A percentile compares a stretch with the other conserved stretches of the same genome.
phyloP scores from a whole-genome alignment of 768 basidiomycete species.

The Kwoniella dendrophila region DNA sequence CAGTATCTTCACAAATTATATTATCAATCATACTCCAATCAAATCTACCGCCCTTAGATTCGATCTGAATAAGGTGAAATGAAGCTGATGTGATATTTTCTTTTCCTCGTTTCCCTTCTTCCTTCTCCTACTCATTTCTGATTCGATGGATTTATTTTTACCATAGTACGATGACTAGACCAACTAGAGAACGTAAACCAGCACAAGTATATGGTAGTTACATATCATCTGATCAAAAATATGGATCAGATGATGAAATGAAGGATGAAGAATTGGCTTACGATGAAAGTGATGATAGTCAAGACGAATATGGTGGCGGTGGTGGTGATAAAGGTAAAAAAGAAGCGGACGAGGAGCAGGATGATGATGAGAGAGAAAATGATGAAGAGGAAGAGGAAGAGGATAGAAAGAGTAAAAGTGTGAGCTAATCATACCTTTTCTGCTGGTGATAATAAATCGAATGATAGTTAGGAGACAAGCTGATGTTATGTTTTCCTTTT shows the following conservation, averaged over 20 bases:
- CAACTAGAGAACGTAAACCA: conserved; percentile 8
- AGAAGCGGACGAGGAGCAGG: neutral
- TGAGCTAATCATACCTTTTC: neutral
- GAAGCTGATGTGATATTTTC: neutral
- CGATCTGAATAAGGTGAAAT: too few species aligned
- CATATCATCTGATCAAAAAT: conserved; percentile 4
- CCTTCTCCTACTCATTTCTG: neutral
- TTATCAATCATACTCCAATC: neutral
- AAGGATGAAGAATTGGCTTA: neutral
- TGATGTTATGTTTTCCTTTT: neutral
- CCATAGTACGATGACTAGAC: conserved; percentile 4
- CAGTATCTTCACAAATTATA: neutral
- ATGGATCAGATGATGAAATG: conserved; percentile 16
- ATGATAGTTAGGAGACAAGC: too few species aligned
- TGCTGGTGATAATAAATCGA: too few species aligned
- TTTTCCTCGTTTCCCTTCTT: neutral
- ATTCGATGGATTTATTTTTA: neutral
- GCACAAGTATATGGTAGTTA: conserved; percentile 10
- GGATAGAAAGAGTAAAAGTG: neutral
- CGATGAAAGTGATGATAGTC: conserved; percentile 3
- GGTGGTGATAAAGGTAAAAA: neutral
- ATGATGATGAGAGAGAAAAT: neutral
- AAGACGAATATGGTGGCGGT: conserved; percentile 6
- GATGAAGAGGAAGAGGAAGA: conserved; percentile 1
- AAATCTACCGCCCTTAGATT: too few species aligned